These are phyloP conservation scores for Colletotrichum karsti DNA, from an alignment of 2,329 filamentous ascomycete species.

Conservation along the genomic window DNA sequence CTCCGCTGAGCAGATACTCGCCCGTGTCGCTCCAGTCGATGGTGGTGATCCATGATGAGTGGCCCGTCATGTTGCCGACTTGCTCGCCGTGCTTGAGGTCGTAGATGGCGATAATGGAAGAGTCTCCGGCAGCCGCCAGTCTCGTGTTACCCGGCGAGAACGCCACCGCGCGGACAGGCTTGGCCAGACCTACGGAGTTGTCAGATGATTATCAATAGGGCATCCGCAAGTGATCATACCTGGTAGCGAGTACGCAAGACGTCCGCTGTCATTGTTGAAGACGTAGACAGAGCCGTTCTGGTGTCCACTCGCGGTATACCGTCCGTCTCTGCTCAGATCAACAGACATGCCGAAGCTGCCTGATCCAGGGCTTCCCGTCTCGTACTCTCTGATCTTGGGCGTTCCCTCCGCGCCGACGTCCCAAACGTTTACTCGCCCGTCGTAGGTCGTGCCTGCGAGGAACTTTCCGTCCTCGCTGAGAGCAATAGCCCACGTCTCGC, in stretches of 20 bases:
- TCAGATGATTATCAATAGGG: background rate
- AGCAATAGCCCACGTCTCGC: conserved; percentile 87
- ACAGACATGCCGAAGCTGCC: conserved; percentile 92
- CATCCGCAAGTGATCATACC: conserved; percentile 57
- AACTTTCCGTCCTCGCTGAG: conserved; percentile 85
- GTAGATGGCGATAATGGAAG: conserved; percentile 88
- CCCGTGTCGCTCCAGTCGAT: conserved; percentile 94
- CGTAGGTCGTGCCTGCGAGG: conserved; percentile 86
- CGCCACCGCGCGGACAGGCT: conserved; percentile 83
- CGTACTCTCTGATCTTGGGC: conserved; percentile 80
- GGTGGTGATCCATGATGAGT: conserved; percentile 87
- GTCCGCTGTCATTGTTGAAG: conserved; percentile 90
- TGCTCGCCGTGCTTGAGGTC: conserved; percentile 93
- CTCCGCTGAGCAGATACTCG: conserved; percentile 87
- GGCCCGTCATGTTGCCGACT: conserved; percentile 82
- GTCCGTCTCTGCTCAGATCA: conserved; percentile 81
- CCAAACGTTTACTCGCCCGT: conserved; percentile 92
- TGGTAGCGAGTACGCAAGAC: conserved; percentile 85
- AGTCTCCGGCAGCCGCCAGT: conserved; percentile 90
- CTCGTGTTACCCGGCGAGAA: conserved; percentile 89
- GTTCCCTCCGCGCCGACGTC: conserved; percentile 66
- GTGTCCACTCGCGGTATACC: conserved; percentile 89
- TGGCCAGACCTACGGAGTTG: conserved; percentile 72
- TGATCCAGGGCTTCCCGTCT: conserved; percentile 75
- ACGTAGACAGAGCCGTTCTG: conserved; percentile 93